Evolutionary conservation across 2,329 filamentous ascomycete species (phyloP).

Genomic region (Fonsecaea monophora): DNA sequence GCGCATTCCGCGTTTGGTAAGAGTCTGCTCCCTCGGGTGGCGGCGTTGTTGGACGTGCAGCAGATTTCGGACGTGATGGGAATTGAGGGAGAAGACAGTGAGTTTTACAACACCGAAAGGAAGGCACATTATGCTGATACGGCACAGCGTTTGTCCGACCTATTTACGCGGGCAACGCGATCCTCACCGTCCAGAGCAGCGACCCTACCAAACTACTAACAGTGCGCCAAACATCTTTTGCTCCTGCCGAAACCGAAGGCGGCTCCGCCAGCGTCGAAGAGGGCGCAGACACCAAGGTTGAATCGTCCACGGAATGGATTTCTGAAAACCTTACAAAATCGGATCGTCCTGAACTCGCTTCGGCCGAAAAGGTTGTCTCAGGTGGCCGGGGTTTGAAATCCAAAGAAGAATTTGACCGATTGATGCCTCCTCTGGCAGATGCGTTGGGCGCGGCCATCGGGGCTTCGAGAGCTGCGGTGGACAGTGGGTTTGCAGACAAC

Average conservation of each 20-base stretch:
- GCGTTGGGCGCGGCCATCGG: slow-evolving; percentile 93
- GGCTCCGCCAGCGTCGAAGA: slow-evolving; percentile 79
- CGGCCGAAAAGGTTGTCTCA: slow-evolving; percentile 88
- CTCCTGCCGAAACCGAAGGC: slow-evolving; percentile 70
- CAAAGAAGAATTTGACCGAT: slow-evolving; percentile 92
- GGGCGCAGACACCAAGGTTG: slow-evolving; percentile 80
- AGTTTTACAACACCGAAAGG: slow-evolving; percentile 40
- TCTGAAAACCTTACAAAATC: slow-evolving; percentile 92
- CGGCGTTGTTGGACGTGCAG: slow-evolving; percentile 88
- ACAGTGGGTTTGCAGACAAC: slow-evolving; percentile 98
- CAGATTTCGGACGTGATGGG: slow-evolving; percentile 90
- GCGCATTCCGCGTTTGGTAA: slow-evolving; percentile 97
- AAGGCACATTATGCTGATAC: slow-evolving; percentile 26
- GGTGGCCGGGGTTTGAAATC: slow-evolving; percentile 95
- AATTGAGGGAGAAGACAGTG: slow-evolving; percentile 85
- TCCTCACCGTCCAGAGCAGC: slow-evolving; percentile 89
- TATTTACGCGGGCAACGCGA: slow-evolving; percentile 97
- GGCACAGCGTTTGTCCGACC: slow-evolving; percentile 82
- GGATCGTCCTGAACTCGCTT: slow-evolving; percentile 89
- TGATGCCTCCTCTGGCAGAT: slow-evolving; percentile 93
- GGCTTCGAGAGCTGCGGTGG: slow-evolving; percentile 91
- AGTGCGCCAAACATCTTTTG: slow-evolving; percentile 90
- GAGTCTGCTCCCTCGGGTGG: slow-evolving; percentile 87
- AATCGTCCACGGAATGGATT: slow-evolving; percentile 81
- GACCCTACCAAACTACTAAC: slow-evolving; percentile 89